phyloP scores from a whole-genome alignment of 2,329 filamentous ascomycete species.

The Botrytis fragariae region DNA sequence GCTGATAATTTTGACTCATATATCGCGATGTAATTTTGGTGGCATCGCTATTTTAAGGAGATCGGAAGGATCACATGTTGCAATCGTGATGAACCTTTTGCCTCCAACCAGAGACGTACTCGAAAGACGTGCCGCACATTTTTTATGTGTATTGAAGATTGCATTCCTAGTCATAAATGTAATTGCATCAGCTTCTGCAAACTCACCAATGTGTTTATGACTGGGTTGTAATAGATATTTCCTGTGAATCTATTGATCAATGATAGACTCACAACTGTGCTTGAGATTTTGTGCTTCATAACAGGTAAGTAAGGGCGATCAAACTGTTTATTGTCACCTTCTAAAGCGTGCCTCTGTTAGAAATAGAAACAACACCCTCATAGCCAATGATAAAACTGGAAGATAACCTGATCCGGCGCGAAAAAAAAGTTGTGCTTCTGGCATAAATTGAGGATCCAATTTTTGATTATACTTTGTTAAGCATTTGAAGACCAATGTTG shows the following conservation, averaged over 20 bases:
- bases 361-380: conserved; percentile 41
- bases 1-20: conserved; percentile 46
- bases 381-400: conserved; percentile 33
- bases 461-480: conserved; percentile 25
- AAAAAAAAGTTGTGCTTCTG: conserved; percentile 43
- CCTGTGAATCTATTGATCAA: conserved; percentile 40
- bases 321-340: conserved; percentile 40
- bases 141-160: conserved; percentile 41
- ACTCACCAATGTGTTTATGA: not conserved
- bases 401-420: conserved; percentile 37
- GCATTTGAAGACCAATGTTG: conserved; percentile 26
- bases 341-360: conserved; percentile 39
- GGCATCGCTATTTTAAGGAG: conserved; percentile 39
- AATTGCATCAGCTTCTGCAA: conserved; percentile 39
- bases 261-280: conserved; percentile 32
- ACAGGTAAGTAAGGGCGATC: conserved; percentile 36
- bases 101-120: conserved; percentile 31
- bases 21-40: conserved; percentile 45
- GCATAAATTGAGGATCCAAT: conserved; percentile 41
- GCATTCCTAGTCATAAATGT: conserved; percentile 44
- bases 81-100: conserved; percentile 40
- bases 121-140: conserved; percentile 38
- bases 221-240: not conserved
- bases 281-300: conserved; percentile 39
- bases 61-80: conserved; percentile 46